Evolutionary conservation across 257 asterid genomes (phyloP).

Genomic region (Paulownia fortunei): DNA sequence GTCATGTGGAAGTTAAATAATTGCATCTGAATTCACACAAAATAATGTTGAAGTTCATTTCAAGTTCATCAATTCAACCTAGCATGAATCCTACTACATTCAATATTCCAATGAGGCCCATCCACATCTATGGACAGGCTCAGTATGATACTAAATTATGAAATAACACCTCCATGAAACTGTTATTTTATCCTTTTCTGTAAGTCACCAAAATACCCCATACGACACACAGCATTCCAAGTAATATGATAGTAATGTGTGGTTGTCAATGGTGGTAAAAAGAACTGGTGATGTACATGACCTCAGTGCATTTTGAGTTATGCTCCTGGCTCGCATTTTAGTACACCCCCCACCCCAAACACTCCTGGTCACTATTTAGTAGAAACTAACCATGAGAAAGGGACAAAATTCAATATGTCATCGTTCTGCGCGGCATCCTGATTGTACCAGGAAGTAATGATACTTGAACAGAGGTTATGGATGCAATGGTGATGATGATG

Average conservation of each 20-base stretch:
- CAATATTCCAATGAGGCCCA: neutral
- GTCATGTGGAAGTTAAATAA: neutral
- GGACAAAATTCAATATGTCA: neutral
- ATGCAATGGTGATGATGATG: neutral
- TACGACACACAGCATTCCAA: neutral
- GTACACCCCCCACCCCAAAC: no score
- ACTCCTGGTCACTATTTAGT: neutral
- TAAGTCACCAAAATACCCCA: neutral
- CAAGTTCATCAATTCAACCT: neutral
- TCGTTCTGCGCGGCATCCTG: no score
- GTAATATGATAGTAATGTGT: neutral
- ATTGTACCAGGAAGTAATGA: no score
- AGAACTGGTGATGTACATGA: neutral
- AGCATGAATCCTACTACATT: conserved; percentile 15
- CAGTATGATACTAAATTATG: no score
- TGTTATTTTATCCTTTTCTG: neutral
- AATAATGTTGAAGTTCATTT: neutral
- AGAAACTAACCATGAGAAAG: neutral
- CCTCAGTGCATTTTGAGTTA: neutral
- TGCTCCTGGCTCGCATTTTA: neutral
- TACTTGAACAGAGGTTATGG: neutral
- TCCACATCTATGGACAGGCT: neutral
- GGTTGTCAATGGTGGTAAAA: neutral
- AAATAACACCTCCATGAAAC: neutral
- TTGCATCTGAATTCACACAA: neutral